Percentiles rank a stretch among this genome's conserved stretches.
These are phyloP conservation scores for Tolypocladium inflatum DNA, from an alignment of 2,329 filamentous ascomycete genomes.

Conservation along the genomic window DNA sequence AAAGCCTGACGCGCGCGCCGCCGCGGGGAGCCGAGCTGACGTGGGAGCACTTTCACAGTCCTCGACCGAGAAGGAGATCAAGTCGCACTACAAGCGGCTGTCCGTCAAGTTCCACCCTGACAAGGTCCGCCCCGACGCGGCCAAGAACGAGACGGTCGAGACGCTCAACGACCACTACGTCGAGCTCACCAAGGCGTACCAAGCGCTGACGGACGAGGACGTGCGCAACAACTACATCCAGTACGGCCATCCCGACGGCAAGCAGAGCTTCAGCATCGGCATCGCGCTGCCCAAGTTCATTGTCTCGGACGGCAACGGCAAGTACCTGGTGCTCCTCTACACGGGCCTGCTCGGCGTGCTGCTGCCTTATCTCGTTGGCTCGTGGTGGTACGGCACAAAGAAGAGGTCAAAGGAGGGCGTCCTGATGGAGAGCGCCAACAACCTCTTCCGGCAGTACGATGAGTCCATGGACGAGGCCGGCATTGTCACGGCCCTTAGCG, in stretches of 20 bases:
- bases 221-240: constrained; percentile 94
- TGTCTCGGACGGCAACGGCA: constrained; percentile 85
- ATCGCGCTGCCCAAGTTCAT: constrained; percentile 93
- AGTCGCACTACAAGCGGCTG: constrained; percentile 78
- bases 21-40: not conserved
- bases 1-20: not conserved
- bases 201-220: constrained; percentile 94
- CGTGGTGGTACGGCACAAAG: constrained; percentile 98
- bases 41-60: constrained; percentile 38
- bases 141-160: constrained; percentile 85
- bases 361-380: constrained; percentile 85
- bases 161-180: constrained; percentile 81
- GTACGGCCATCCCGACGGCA: constrained; percentile 93
- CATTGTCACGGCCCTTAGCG: constrained; percentile 72
- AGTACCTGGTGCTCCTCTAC: constrained; percentile 89
- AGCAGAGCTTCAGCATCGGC: constrained; percentile 96
- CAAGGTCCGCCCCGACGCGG: constrained; percentile 73
- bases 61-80: constrained; percentile 82
- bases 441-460: constrained; percentile 86
- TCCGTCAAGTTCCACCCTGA: constrained; percentile 86
- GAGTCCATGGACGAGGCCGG: constrained; percentile 74
- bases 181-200: constrained; percentile 95
- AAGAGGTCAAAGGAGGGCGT: constrained; percentile 88
- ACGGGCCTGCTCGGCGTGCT: constrained; percentile 80
- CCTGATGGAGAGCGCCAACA: constrained; percentile 85